Conservation (phyloP, 768 basidiomycete species). For the Suillus placidus region DNA sequence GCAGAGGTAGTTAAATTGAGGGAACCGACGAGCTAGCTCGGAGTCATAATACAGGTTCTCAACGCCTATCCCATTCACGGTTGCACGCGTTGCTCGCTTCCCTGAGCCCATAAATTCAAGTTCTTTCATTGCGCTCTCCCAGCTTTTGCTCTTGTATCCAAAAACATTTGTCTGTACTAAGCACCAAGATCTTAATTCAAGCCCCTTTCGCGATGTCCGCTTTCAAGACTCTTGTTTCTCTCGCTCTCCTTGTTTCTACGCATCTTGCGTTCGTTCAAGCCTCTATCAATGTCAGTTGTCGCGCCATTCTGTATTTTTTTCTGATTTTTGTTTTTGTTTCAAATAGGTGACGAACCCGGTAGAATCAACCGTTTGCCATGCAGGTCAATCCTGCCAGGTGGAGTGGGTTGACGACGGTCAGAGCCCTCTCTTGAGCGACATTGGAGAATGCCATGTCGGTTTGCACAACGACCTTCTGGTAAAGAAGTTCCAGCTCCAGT, state of each 20-base stretch:
- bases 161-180: neutral
- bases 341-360: constrained; percentile 52
- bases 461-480: constrained; percentile 63
- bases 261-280: constrained; percentile 18
- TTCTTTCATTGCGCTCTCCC: constrained; percentile 12
- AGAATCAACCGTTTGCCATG: constrained; percentile 48
- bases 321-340: neutral
- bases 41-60: too few species aligned
- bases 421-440: constrained; percentile 46
- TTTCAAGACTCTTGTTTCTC: constrained; percentile 14
- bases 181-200: constrained; percentile 10
- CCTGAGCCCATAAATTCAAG: constrained; percentile 29
- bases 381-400: constrained; percentile 54
- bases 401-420: constrained; percentile 67
- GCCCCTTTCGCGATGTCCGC: constrained; percentile 18
- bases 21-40: too few species aligned
- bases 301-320: neutral
- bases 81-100: constrained; percentile 24
- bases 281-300: constrained; percentile 23
- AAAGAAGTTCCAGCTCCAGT: constrained; percentile 17
- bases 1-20: too few species aligned
- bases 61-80: constrained; percentile 10
- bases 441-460: constrained; percentile 57
- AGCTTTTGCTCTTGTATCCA: constrained; percentile 11
- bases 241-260: constrained; percentile 26